Percentiles rank a stretch among this genome's conserved stretches.
phyloP scores from a whole-genome alignment of 116 monocot genomes.

The Dioscorea cayenensis region DNA sequence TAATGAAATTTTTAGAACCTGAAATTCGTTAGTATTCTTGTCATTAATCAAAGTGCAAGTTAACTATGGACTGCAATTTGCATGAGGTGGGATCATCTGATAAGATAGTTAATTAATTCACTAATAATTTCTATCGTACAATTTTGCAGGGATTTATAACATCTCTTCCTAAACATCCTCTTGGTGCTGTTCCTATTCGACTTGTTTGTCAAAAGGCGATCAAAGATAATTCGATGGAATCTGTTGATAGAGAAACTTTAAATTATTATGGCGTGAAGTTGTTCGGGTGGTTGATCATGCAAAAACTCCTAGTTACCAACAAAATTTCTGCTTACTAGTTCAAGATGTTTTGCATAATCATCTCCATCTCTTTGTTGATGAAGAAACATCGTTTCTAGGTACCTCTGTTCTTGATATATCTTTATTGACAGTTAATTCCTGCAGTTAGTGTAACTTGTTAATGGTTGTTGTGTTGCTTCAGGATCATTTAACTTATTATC shows the following conservation, averaged over 20 bases:
- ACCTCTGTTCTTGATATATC: slow-evolving; percentile 1
- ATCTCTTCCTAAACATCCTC: slow-evolving; percentile 40
- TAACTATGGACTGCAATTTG: too few species aligned
- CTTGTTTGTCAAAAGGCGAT: slow-evolving; percentile 35
- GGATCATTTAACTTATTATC: slow-evolving; percentile 58
- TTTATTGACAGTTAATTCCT: slow-evolving; percentile 4
- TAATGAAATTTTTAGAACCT: too few species aligned
- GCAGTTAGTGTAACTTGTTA: not conserved
- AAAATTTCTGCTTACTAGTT: slow-evolving; percentile 75
- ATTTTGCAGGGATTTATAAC: slow-evolving; percentile 64
- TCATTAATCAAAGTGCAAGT: too few species aligned
- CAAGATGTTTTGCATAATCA: slow-evolving; percentile 64
- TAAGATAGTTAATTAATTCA: not conserved
- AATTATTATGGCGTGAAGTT: slow-evolving; percentile 51
- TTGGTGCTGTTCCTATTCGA: slow-evolving; percentile 56
- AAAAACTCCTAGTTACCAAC: slow-evolving; percentile 50
- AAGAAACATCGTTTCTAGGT: slow-evolving; percentile 81
- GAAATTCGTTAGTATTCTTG: too few species aligned
- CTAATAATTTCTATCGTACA: not conserved
- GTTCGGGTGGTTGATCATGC: slow-evolving; percentile 24
- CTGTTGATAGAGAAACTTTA: slow-evolving; percentile 18
- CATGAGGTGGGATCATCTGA: too few species aligned
- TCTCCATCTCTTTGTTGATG: slow-evolving; percentile 48
- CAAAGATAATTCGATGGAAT: slow-evolving; percentile 10
- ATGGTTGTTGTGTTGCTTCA: slow-evolving; percentile 7